Conservation (phyloP, 2,329 filamentous ascomycete genomes). For the Alternaria ethzedia region DNA sequence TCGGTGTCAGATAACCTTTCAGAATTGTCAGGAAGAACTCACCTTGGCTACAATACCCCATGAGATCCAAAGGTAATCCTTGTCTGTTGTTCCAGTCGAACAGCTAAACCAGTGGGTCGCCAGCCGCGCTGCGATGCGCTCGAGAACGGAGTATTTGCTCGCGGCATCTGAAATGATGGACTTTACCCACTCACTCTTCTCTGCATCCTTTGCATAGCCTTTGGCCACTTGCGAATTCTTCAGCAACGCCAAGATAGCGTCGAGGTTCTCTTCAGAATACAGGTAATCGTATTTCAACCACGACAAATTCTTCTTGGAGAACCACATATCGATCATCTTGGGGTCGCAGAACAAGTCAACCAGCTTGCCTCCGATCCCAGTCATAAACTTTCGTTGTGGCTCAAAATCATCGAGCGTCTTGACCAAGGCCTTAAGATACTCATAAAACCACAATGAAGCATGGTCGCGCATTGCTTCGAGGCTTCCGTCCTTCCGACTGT, state of each 20-base stretch:
- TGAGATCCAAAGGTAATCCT: neutral
- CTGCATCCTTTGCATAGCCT: conserved; percentile 7
- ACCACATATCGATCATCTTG: neutral
- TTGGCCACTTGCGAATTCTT: conserved; percentile 14
- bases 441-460: neutral
- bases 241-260: neutral
- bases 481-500: neutral
- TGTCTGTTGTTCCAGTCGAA: neutral
- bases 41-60: neutral
- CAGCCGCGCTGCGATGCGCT: neutral
- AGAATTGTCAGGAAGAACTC: neutral
- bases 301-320: neutral
- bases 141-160: conserved; percentile 5
- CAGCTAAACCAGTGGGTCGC: conserved; percentile 5
- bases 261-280: too few species aligned
- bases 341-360: neutral
- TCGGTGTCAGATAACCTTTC: neutral
- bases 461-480: neutral
- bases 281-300: neutral
- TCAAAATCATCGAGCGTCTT: neutral
- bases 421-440: neutral
- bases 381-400: neutral
- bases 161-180: neutral
- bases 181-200: conserved; percentile 13
- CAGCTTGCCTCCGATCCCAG: neutral